Evolutionary conservation across 179 eudicot genomes (phyloP).

Genomic region (Silene coronaria): DNA sequence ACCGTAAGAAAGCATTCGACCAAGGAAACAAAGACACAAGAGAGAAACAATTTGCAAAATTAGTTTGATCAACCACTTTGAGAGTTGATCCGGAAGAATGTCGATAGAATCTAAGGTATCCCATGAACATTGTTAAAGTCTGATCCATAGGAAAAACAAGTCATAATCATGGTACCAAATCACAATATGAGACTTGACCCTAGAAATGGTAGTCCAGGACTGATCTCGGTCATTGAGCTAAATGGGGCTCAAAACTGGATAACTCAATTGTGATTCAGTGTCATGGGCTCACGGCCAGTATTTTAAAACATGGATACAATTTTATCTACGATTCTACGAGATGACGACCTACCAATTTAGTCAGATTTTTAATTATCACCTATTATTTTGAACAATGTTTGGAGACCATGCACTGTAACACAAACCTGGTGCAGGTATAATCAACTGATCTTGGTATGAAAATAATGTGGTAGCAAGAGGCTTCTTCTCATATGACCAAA

Average conservation of each 20-base stretch:
- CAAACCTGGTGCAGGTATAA: slow-evolving; percentile 38
- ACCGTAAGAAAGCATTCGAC: slow-evolving; percentile 2
- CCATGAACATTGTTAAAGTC: not conserved
- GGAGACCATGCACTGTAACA: slow-evolving; percentile 6
- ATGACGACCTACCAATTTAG: not conserved
- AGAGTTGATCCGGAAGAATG: not conserved
- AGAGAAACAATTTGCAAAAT: not conserved
- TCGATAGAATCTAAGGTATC: not conserved
- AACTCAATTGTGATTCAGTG: too few relatives aligned
- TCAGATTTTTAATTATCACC: not conserved
- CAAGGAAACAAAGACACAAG: not conserved
- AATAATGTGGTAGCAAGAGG: slow-evolving; percentile 26
- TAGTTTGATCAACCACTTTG: not conserved
- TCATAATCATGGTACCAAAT: not conserved
- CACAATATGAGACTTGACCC: too few relatives aligned
- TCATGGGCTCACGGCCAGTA: too few relatives aligned
- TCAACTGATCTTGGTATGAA: slow-evolving; percentile 28
- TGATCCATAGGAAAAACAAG: not conserved
- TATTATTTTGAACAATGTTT: not conserved
- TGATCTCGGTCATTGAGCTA: too few relatives aligned
- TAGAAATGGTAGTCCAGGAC: too few relatives aligned
- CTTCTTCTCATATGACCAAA: slow-evolving; percentile 40
- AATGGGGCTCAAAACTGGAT: too few relatives aligned
- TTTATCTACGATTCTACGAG: not conserved
- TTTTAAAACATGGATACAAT: too few relatives aligned